Base-by-base conservation (phyloP, 345 rosid genomes). In the Schrenkiella parvula region DNA sequence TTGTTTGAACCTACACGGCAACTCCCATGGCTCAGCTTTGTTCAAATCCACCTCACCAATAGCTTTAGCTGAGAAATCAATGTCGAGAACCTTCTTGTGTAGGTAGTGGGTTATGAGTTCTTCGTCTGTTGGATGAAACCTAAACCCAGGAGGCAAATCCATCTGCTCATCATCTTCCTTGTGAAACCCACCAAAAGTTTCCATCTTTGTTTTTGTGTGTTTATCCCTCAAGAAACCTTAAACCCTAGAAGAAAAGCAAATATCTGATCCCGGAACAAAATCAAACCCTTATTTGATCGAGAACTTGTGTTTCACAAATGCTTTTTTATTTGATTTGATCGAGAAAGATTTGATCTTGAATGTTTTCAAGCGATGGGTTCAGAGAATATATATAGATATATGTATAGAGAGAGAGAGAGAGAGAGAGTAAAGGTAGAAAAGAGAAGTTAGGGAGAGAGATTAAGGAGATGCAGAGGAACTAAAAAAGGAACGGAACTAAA, bases 1-100 rank as follows among this genome's bases (percentile, higher is more conserved):
- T 86, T 85, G 70, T 68, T 34, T 34, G 52, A 35, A 60, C 66
- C 2, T 82, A 93, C 98, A 71, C 0, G 98, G 98, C 66, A 93
- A 75, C 43, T 93, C 98, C 98, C 98, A 93, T 5, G 98, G 98
- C 79, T 93, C 98, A 55, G 95, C 85, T 85, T 88, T 91, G 89
- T 93, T 93, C 81, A 93, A 80, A 57, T 93, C 98, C 8, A 89
- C 97, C 67, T 91, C 96, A 35, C 95, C 98, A 56, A 93, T 89
- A 10, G 98, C 96, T 80, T 76, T 79, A 42, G 91, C 80, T 1
- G 87, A 35, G 81, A 93, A 93, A 57, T 50, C 54, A 10, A 73
- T 32, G 34, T 91, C 86, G 10, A 78, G 78, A 60, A 89, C 98
- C 78, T 91, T 91, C 75, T 84, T 85, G 78, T 78, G 76, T 21